Evolutionary conservation across 768 basidiomycete species (phyloP), one percentile per base, ranked within the genome.

Genomic region (Mycena filopes): DNA sequence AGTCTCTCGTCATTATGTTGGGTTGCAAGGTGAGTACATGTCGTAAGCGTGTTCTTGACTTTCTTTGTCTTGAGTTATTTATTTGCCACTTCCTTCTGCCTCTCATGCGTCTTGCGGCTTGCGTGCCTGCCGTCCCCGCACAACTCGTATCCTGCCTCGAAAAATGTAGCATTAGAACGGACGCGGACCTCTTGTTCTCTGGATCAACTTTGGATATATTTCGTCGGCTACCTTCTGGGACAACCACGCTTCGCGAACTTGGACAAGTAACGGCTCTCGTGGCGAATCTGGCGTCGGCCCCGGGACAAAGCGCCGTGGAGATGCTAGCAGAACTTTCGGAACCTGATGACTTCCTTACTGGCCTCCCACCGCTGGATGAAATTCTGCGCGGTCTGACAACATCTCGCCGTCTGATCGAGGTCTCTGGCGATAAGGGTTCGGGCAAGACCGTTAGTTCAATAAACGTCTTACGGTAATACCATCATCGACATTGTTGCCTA

Each of bases 361-460:
- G 88, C 15, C 72, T 88, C 3, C 73, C 72, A 4, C 79, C 80
- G 47, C 76, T 92, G 26, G 90, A 92, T 70, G 72, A 71, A 15
- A 72, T 91, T 13, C 76, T 91, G 21, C 74, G 73, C 26, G 85
- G 84, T 1, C 80, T 90, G 55, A 80, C 80, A n/a, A 77, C 79
- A 26, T 28, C 63, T 21, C 77, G 82, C 48, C 81, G 82, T 25
- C 80, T 94, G 16, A 78, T 91, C 53, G 91, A 94, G 70, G 80
- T 94, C 40, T 88, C 91, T 29, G 93, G 92, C 12, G 84, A 87
- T 21, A 82, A 76, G 72, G 82, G 79, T 9, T 85, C 88, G 16
- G 91, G 91, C 36, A 93, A 92, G 82, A 87, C 89, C 62, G 93
- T 92, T 72, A 64, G 87, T 66, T 57, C 64, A 25, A 51, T 48